These are phyloP conservation scores for Penicillium cinerascens DNA, from an alignment of 495 filamentous ascomycete genomes.

Conservation along the genomic window DNA sequence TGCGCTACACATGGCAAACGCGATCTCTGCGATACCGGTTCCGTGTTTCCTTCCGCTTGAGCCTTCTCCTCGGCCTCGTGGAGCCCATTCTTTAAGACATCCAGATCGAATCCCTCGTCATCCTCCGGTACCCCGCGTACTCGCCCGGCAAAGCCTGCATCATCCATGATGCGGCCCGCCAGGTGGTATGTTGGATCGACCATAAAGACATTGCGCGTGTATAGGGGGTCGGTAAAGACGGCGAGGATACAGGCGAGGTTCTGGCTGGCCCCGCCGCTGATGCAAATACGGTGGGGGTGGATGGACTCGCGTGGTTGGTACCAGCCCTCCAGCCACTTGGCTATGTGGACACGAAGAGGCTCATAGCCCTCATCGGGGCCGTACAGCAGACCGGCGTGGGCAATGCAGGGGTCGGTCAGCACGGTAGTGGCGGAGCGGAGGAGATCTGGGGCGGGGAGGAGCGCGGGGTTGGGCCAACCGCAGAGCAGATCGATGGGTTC, in stretches of 20 bases:
- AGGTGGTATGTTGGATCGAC: constrained; percentile 78
- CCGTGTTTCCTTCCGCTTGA: constrained; percentile 22
- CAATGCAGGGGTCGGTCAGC: constrained; percentile 56
- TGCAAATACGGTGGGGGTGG: constrained; percentile 60
- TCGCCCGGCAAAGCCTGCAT: constrained; percentile 62
- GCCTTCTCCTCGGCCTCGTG: constrained; percentile 35
- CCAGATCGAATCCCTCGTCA: constrained; percentile 67
- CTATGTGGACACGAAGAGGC: constrained; percentile 59
- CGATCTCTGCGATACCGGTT: constrained; percentile 33
- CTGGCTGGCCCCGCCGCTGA: constrained; percentile 79
- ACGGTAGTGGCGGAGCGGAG: constrained; percentile 49
- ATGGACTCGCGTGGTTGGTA: constrained; percentile 50
- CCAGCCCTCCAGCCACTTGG: constrained; percentile 63
- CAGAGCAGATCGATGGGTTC: constrained; percentile 61
- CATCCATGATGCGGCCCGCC: constrained; percentile 74
- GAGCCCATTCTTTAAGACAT: constrained; percentile 49
- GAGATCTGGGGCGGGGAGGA: constrained; percentile 64
- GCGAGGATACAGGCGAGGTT: constrained; percentile 68
- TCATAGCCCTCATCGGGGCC: constrained; percentile 73
- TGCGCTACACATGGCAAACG: background rate
- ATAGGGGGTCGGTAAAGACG: constrained; percentile 71
- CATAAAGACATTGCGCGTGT: constrained; percentile 74
- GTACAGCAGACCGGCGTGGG: constrained; percentile 62
- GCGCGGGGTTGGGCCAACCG: constrained; percentile 67
- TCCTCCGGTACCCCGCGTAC: constrained; percentile 69